Conservation (phyloP, 2,329 filamentous ascomycete species). For the Teratosphaeria pseudoeucalypti region DNA sequence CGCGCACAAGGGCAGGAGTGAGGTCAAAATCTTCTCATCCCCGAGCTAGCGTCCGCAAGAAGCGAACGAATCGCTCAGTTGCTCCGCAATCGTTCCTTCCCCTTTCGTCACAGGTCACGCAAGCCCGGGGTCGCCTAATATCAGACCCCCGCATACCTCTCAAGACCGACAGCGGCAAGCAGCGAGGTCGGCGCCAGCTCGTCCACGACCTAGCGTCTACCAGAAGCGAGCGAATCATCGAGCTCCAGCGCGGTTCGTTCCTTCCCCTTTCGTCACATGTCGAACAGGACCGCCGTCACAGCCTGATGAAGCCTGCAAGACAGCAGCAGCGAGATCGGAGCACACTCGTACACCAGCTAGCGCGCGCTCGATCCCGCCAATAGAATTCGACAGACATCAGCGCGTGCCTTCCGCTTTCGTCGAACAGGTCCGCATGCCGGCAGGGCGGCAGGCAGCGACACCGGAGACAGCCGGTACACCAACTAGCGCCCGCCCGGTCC, state of each 20-base stretch:
- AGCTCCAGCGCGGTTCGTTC: neutral
- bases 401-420: neutral
- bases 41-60: neutral
- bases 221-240: neutral
- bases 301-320: neutral
- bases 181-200: neutral
- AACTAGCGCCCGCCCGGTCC: neutral
- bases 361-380: neutral
- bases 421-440: neutral
- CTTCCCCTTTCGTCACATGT: neutral
- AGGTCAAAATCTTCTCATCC: neutral
- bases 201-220: neutral
- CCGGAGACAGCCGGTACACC: neutral
- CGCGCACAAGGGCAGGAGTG: neutral
- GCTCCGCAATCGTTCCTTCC: neutral
- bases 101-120: neutral
- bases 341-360: neutral
- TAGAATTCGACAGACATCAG: neutral
- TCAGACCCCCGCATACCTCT: neutral
- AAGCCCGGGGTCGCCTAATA: neutral
- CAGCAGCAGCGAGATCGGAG: neutral
- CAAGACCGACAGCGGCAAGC: neutral
- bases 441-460: neutral
- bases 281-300: neutral
- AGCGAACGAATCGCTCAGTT: neutral